phyloP scores from a whole-genome alignment of 2,329 filamentous ascomycete species.

The Sclerotiophoma versabilis region DNA sequence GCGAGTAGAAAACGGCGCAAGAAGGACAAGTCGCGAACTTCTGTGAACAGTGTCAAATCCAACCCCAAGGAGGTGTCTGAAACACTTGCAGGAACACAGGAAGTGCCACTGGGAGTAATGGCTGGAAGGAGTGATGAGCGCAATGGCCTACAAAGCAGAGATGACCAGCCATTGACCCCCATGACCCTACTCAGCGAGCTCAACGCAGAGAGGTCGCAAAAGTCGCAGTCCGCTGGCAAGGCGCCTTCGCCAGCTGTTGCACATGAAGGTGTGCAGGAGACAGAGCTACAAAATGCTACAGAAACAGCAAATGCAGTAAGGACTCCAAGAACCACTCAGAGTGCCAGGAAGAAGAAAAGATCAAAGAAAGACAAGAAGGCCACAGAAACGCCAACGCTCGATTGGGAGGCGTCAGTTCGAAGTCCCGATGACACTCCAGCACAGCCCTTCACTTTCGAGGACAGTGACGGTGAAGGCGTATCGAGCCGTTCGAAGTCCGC shows the following conservation, averaged over 20 bases:
- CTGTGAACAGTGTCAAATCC: neutral
- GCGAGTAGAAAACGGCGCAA: neutral
- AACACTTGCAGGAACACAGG: neutral
- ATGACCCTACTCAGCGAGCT: neutral
- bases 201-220: conserved; percentile 1
- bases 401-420: neutral
- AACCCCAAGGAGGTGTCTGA: neutral
- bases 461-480: neutral
- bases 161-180: conserved; percentile 1
- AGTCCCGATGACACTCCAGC: neutral
- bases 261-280: neutral
- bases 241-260: neutral
- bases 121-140: neutral
- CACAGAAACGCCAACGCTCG: neutral
- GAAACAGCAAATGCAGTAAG: neutral
- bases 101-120: neutral
- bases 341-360: neutral
- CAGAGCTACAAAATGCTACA: neutral
- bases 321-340: neutral
- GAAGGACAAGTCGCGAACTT: neutral
- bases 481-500: neutral
- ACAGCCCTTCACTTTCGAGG: neutral
- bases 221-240: neutral
- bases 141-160: neutral
- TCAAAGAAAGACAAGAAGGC: neutral